Percentiles rank a stretch among this genome's conserved stretches.
Evolutionary conservation across 148 eudicot genomes (phyloP).

Genomic region (Nepenthes gracilis): DNA sequence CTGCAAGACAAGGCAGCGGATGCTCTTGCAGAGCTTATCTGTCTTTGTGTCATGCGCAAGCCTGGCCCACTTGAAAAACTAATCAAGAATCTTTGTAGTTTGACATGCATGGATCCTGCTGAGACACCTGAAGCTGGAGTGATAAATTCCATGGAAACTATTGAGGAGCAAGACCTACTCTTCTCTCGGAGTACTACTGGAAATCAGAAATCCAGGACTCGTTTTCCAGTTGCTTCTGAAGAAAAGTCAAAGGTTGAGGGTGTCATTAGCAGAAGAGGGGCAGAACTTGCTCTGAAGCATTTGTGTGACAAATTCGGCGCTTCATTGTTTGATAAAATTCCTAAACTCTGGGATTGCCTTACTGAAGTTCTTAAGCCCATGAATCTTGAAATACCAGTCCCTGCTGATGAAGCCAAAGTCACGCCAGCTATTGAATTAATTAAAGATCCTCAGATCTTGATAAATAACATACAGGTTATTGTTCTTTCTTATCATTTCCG

Average conservation of each 20-base stretch:
- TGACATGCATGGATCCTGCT: constrained; percentile 79
- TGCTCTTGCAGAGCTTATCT: constrained; percentile 88
- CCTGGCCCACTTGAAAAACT: constrained; percentile 96
- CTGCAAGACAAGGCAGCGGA: constrained; percentile 91
- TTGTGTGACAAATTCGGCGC: constrained; percentile 75
- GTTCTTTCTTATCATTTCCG: background rate
- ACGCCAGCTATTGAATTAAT: constrained; percentile 40
- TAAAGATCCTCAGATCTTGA: constrained; percentile 77
- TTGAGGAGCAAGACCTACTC: constrained; percentile 82
- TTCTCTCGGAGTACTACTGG: constrained; percentile 33
- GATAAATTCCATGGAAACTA: constrained; percentile 58
- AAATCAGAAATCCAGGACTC: constrained; percentile 61
- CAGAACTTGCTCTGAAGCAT: constrained; percentile 89
- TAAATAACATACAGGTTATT: constrained; percentile 65
- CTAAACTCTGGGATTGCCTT: constrained; percentile 95
- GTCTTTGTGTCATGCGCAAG: constrained; percentile 61
- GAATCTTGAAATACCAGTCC: constrained; percentile 23
- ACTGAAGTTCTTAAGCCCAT: constrained; percentile 84
- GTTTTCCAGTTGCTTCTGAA: constrained; percentile 43
- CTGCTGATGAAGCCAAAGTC: constrained; percentile 35
- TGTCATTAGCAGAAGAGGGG: constrained; percentile 81
- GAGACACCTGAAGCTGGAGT: constrained; percentile 92
- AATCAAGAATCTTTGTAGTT: constrained; percentile 75
- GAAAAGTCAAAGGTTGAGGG: constrained; percentile 87
- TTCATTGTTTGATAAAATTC: constrained; percentile 69